These are phyloP conservation scores for Punica granatum DNA, from an alignment of 345 rosid species.

Conservation along the genomic window DNA sequence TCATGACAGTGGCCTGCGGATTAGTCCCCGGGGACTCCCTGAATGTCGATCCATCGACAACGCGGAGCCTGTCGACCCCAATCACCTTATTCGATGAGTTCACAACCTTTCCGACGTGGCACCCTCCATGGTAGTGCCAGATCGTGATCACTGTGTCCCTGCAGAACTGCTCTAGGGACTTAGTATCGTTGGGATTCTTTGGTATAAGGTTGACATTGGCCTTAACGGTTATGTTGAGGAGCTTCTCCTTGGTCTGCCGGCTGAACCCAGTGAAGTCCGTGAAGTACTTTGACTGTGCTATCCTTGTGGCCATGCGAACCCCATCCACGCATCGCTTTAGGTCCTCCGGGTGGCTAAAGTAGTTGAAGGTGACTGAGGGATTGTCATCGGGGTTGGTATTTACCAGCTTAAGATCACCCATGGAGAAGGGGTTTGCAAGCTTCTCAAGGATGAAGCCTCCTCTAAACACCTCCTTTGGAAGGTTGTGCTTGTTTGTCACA, in stretches of 20 bases:
- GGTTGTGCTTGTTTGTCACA: slow-evolving; percentile 38
- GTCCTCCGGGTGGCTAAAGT: slow-evolving; percentile 73
- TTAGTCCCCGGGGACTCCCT: slow-evolving; percentile 88
- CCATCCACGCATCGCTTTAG: slow-evolving; percentile 68
- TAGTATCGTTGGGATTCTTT: slow-evolving; percentile 65
- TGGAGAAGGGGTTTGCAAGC: slow-evolving; percentile 58
- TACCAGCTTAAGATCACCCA: slow-evolving; percentile 58
- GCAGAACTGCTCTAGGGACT: slow-evolving; percentile 91
- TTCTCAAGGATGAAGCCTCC: slow-evolving; percentile 97
- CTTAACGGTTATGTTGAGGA: slow-evolving; percentile 56
- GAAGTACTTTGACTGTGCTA: slow-evolving; percentile 57
- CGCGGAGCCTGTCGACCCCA: slow-evolving; percentile 59
- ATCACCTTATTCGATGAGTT: slow-evolving; percentile 42
- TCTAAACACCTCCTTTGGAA: slow-evolving; percentile 70
- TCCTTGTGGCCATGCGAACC: slow-evolving; percentile 45
- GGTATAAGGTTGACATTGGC: slow-evolving; percentile 85
- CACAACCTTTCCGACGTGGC: slow-evolving; percentile 82
- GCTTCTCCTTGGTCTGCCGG: slow-evolving; percentile 40
- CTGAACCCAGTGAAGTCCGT: slow-evolving; percentile 49
- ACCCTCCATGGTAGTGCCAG: slow-evolving; percentile 98
- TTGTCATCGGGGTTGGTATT: slow-evolving; percentile 69
- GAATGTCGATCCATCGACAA: slow-evolving; percentile 80
- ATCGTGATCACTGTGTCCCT: slow-evolving; percentile 87
- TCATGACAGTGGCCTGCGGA: slow-evolving; percentile 93
- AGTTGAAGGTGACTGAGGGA: slow-evolving; percentile 86